Conservation (phyloP, 2,329 filamentous ascomycete species). For the Domatiomyces globalis region DNA sequence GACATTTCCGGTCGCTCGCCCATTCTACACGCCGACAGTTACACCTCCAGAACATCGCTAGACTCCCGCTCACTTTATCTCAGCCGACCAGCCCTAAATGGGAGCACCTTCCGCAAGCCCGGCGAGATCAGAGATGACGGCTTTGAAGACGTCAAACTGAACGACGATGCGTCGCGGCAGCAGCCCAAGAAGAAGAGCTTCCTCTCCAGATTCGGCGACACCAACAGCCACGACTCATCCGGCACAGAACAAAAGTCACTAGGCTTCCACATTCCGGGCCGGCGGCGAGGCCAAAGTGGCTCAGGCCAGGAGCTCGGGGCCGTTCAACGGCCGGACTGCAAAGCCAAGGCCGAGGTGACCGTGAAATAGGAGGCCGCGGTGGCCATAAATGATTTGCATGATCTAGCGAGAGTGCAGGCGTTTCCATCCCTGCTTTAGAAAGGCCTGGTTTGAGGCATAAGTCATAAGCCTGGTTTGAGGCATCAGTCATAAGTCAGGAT, state of each 20-base stretch:
- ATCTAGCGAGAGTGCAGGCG: background rate
- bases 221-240: constrained; percentile 24
- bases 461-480: background rate
- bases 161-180: constrained; percentile 46
- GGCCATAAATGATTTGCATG: background rate
- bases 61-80: constrained; percentile 53
- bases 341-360: constrained; percentile 18
- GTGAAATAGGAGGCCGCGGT: constrained; percentile 9
- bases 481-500: background rate
- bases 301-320: constrained; percentile 57
- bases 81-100: constrained; percentile 46
- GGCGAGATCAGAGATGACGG: constrained; percentile 39
- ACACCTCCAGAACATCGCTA: constrained; percentile 59
- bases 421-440: background rate
- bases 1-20: constrained; percentile 84
- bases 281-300: constrained; percentile 58
- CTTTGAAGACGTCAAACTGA: constrained; percentile 82
- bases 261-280: constrained; percentile 49
- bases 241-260: constrained; percentile 28
- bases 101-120: constrained; percentile 44
- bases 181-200: constrained; percentile 63
- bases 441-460: background rate
- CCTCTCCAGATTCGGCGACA: constrained; percentile 66
- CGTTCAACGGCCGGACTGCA: constrained; percentile 35
- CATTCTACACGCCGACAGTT: constrained; percentile 44